Base-by-base conservation (phyloP, 2,329 filamentous ascomycete genomes). In the Cordyceps cicadae region DNA sequence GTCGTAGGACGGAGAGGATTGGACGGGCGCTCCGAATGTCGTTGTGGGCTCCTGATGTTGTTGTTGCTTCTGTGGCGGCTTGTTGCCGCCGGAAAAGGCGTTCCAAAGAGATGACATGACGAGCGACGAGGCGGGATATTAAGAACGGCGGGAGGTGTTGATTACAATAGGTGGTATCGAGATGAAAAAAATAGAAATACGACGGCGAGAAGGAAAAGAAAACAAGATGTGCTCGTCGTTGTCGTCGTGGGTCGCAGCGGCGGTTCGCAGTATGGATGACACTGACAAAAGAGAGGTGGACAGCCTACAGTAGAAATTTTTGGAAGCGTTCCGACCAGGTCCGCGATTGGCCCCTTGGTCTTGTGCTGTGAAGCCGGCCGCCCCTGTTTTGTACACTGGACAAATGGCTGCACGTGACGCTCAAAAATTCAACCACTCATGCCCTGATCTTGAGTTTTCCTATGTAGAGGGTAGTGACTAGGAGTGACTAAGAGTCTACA, bases 1-100 rank as follows among this genome's bases (percentile, higher is more conserved):
- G 74, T 92, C 87, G 75, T 90, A 92, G 66, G 74, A 62, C 83
- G 75, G 67, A 81, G 77, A 63, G 81, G 71, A 65, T 82, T 76
- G 72, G 76, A 76, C 63, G 81, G 39, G 39, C 5, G 71, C 64
- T 83, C 76, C 72, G 77, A 65, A 72, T 77, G 74, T 64, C 51
- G 67, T 62, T 64, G 76, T 64, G 52, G 66, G 67, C 51, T 69
- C 67, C 51, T 63, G 66, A 55, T 67, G 62, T 53, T 63, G 62
- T 53, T 63, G 62, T 29, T 67, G 67, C 69, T 70, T 80, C 73
- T 69, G 70, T 21, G 74, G 74, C 46, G 71, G 71, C 70, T 78
- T 81, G 74, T 81, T 84, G 72, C 80, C 80, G 68, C 81, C 80
- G n/a, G 82, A 84, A 67, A 86, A 76, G 65, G 83, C 78, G 69